phyloP scores from a whole-genome alignment of 108 stramenopile genomes.

The Stephanodiscus triporus region DNA sequence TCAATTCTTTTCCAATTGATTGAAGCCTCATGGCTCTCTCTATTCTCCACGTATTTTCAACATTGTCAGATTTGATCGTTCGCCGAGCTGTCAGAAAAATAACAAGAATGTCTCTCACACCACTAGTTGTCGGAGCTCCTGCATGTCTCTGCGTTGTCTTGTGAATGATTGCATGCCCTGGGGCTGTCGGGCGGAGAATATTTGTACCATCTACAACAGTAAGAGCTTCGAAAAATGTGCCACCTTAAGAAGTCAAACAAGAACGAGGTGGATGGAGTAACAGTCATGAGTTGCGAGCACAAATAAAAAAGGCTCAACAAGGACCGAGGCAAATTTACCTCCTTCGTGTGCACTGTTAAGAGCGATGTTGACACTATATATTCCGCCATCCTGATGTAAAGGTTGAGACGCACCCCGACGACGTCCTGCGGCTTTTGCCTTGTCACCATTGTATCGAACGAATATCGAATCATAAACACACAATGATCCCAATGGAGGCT shows the following conservation, averaged over 20 bases:
- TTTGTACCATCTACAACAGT: conserved; percentile 22
- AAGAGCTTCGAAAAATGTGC: conserved; percentile 71
- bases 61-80: conserved; percentile 1
- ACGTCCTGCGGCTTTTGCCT: conserved; percentile 39
- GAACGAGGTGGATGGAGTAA: not conserved
- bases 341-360: conserved; percentile 59
- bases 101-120: conserved; percentile 74
- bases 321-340: not conserved
- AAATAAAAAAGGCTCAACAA: not conserved
- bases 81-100: conserved; percentile 66
- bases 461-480: conserved; percentile 74
- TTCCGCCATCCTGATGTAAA: conserved; percentile 71
- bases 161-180: conserved; percentile 67
- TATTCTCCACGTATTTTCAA: conserved; percentile 35
- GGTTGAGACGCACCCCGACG: conserved; percentile 67
- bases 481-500: conserved; percentile 25
- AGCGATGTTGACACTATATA: conserved; percentile 71
- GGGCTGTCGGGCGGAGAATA: conserved; percentile 49
- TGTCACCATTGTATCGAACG: conserved; percentile 73
- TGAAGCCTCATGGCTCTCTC: conserved; percentile 48
- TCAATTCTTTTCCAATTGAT: conserved; percentile 36
- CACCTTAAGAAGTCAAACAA: conserved; percentile 16
- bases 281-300: not conserved
- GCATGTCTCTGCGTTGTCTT: conserved; percentile 69
- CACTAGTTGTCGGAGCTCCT: conserved; percentile 58